phyloP scores from a whole-genome alignment of 129 eudicot species.

The Sambucus nigra region DNA sequence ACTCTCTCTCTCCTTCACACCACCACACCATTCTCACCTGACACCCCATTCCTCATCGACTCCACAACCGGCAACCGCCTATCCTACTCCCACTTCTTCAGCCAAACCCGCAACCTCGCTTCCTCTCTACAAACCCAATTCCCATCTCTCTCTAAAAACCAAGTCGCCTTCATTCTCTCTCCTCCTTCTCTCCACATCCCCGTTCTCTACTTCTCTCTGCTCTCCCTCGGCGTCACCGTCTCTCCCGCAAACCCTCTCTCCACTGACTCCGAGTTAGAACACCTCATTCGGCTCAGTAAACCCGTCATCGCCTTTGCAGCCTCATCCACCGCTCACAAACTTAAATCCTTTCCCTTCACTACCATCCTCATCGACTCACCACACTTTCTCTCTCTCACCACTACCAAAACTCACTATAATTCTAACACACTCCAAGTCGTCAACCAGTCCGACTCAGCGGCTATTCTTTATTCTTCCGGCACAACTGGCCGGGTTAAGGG shows the following conservation, averaged over 20 bases:
- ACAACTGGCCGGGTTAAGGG: constrained; percentile 88
- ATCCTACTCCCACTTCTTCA: constrained; percentile 57
- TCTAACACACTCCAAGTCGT: constrained; percentile 8
- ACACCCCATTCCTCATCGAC: constrained; percentile 58
- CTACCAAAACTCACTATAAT: neutral
- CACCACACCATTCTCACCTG: constrained; percentile 19
- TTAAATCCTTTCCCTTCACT: constrained; percentile 26
- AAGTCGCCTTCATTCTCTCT: constrained; percentile 56
- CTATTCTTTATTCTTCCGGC: constrained; percentile 78
- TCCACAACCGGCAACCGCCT: constrained; percentile 48
- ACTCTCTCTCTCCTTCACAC: constrained; percentile 49
- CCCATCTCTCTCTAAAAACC: constrained; percentile 35
- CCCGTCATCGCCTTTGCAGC: constrained; percentile 56
- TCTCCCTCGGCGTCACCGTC: constrained; percentile 51
- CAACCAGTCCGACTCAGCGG: constrained; percentile 58
- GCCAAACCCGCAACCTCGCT: constrained; percentile 44
- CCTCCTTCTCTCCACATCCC: constrained; percentile 64
- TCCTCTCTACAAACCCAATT: constrained; percentile 23
- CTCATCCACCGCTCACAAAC: constrained; percentile 28
- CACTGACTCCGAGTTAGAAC: constrained; percentile 57
- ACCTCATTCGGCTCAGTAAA: constrained; percentile 33
- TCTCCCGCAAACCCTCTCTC: constrained; percentile 83
- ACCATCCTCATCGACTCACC: constrained; percentile 48
- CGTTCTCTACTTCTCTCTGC: constrained; percentile 63
- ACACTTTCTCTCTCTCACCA: constrained; percentile 31